Percentiles rank a stretch among this genome's conserved stretches.
These are phyloP conservation scores for Metschnikowia reukaufii DNA, from an alignment of 805 yeast species.

Conservation along the genomic window DNA sequence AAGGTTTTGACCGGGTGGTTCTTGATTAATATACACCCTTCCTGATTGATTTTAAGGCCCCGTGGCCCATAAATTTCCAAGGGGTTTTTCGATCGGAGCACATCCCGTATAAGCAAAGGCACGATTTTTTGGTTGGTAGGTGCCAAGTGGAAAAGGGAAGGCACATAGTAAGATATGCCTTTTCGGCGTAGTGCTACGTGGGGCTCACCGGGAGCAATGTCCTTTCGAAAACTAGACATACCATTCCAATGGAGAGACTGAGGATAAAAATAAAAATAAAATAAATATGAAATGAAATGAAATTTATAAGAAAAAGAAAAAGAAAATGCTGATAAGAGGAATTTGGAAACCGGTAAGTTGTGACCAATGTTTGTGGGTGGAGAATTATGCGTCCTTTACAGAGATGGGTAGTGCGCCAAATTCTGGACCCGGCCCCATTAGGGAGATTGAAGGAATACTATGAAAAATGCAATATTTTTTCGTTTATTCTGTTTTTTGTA, in stretches of 20 bases:
- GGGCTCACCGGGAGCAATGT: conserved; percentile 36
- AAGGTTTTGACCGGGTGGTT: conserved; percentile 36
- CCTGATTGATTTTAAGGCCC: conserved; percentile 16
- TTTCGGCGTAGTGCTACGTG: conserved; percentile 32
- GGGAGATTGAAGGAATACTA: too few relatives aligned
- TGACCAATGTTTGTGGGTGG: too few relatives aligned
- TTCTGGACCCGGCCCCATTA: too few relatives aligned
- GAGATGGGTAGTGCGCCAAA: too few relatives aligned
- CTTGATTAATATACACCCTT: conserved; percentile 22
- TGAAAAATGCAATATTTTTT: too few relatives aligned
- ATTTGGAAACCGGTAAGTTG: too few relatives aligned
- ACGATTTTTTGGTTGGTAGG: conserved; percentile 23
- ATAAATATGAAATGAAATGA: too few relatives aligned
- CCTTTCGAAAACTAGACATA: conserved; percentile 18
- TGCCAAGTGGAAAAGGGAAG: conserved; percentile 35
- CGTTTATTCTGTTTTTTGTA: too few relatives aligned
- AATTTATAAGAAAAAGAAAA: too few relatives aligned
- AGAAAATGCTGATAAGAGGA: too few relatives aligned
- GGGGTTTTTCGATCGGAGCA: conserved; percentile 17
- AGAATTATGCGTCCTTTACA: too few relatives aligned
- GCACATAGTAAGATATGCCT: conserved; percentile 30
- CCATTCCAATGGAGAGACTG: conserved; percentile 2
- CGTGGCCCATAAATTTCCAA: conserved; percentile 19
- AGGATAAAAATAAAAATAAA: neutral
- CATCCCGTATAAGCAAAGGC: conserved; percentile 34